Conservation (phyloP, 257 asterid species). For the Linderniella brevidens region DNA sequence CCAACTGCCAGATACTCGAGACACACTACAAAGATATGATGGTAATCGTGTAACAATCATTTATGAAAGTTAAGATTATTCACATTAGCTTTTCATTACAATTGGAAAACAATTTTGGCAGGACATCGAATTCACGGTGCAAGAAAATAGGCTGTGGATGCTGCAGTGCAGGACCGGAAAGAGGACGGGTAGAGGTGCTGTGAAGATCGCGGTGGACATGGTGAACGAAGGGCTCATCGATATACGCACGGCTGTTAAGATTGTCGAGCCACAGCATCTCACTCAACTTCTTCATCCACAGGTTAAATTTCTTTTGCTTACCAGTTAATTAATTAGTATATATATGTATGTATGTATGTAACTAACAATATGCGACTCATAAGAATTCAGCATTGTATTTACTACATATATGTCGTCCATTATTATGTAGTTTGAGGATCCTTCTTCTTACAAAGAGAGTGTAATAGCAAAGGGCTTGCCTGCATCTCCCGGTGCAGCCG, state of each 20-base stretch:
- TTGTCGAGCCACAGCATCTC: slow-evolving; percentile 94
- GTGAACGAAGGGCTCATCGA: slow-evolving; percentile 69
- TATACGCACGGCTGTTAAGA: slow-evolving; percentile 36
- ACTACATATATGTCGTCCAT: not conserved
- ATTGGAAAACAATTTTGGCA: too few relatives aligned
- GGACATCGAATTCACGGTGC: slow-evolving; percentile 96
- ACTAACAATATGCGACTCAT: too few relatives aligned
- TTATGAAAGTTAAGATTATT: not conserved
- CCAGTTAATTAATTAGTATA: slow-evolving; percentile 2
- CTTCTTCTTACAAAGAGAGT: slow-evolving; percentile 46
- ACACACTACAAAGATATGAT: slow-evolving; percentile 90
- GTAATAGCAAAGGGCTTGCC: slow-evolving; percentile 87
- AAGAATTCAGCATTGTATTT: not conserved
- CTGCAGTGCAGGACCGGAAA: slow-evolving; percentile 80
- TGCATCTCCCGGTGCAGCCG: slow-evolving; percentile 97
- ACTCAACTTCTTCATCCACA: slow-evolving; percentile 98
- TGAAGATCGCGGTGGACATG: slow-evolving; percentile 85
- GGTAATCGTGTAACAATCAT: slow-evolving; percentile 24
- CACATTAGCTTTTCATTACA: too few relatives aligned
- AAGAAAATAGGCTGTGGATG: slow-evolving; percentile 92
- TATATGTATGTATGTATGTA: too few relatives aligned
- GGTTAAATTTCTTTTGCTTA: slow-evolving; percentile 13
- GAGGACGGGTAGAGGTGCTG: slow-evolving; percentile 88
- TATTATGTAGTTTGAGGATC: slow-evolving; percentile 66
- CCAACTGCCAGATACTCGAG: slow-evolving; percentile 77